Base-by-base conservation (phyloP, 306 rosid genomes). In the Potentilla sterilis region DNA sequence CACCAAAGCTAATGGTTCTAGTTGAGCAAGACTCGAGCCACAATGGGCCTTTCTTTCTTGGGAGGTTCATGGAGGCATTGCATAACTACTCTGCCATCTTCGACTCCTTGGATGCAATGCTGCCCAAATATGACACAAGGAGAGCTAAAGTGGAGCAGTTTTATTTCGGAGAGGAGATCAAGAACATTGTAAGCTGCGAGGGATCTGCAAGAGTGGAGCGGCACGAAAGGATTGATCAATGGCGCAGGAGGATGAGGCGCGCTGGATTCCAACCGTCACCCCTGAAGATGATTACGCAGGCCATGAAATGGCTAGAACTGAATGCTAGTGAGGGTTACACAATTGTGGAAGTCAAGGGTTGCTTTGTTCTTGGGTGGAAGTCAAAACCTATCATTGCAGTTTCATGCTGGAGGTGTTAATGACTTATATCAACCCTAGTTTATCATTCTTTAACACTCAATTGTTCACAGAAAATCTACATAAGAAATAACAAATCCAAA, bases 21-120 rank as follows among this genome's bases (percentile, higher is more conserved):
- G 79, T 75, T 12, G 79, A 75, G 79, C 79, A 75, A 38, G 79
- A 75, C 47, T 65, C 72, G 21, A 65, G 73, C 64, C 79, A 75
- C 51, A 75, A 75, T 35, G 79, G 73, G 19, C 79, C 79, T 37
- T 65, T 75, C 72, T 75, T 75, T 65, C 79, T 75, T 12, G 79
- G 79, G 54, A 75, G 73, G 51, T 75, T 75, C 72, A 65, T 65
- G 79, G 79, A 65, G 72, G 79, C 79, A 49, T 9, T 65, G 73
- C 72, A 75, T 65, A 64, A 49, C 15, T 75, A 75, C 73, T 65
- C 79, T 14, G 79, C 79, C 48, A 75, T 75, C 21, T 75, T 75
- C 11, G 65, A 75, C 66, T 49, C 66, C 48, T 34, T 75, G 14
- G 79, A 75, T 51, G 73, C 73, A 47, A 22, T 75, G 79, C 7